phyloP scores from a whole-genome alignment of 2,329 filamentous ascomycete genomes.

The Colletotrichum musae region DNA sequence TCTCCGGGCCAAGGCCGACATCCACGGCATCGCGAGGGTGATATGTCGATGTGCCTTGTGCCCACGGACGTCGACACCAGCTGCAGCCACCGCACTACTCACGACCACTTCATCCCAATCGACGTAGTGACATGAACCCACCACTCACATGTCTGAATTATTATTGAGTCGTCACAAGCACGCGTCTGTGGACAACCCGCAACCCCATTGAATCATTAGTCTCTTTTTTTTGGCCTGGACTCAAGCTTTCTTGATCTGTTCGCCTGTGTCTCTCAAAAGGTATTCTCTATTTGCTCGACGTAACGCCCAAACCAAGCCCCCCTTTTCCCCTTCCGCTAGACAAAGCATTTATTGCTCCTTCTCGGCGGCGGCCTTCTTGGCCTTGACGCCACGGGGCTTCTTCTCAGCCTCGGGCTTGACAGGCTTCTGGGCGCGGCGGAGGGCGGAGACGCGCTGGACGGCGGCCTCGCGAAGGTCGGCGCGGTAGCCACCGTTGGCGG shows the following conservation, averaged over 20 bases:
- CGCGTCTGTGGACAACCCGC: conserved; percentile 5
- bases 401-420: conserved; percentile 81
- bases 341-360: conserved; percentile 59
- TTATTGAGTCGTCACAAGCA: not conserved
- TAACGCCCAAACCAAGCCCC: conserved; percentile 40
- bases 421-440: conserved; percentile 83
- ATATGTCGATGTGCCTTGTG: not conserved
- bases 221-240: conserved; percentile 38
- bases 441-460: conserved; percentile 88
- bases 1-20: conserved; percentile 22
- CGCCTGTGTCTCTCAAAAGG: conserved; percentile 38
- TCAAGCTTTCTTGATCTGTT: conserved; percentile 41
- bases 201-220: conserved; percentile 34
- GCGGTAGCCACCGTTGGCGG: conserved; percentile 89
- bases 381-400: conserved; percentile 86
- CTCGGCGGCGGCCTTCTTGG: conserved; percentile 75
- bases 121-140: not conserved
- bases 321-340: conserved; percentile 28
- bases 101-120: not conserved
- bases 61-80: not conserved
- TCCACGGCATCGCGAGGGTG: conserved; percentile 4
- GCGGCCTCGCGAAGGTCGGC: conserved; percentile 82
- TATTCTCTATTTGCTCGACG: conserved; percentile 42
- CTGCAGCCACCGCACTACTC: not conserved
- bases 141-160: no score